Base-by-base conservation (phyloP, 371 early-diverging fungal species). In the Mycotypha africana region DNA sequence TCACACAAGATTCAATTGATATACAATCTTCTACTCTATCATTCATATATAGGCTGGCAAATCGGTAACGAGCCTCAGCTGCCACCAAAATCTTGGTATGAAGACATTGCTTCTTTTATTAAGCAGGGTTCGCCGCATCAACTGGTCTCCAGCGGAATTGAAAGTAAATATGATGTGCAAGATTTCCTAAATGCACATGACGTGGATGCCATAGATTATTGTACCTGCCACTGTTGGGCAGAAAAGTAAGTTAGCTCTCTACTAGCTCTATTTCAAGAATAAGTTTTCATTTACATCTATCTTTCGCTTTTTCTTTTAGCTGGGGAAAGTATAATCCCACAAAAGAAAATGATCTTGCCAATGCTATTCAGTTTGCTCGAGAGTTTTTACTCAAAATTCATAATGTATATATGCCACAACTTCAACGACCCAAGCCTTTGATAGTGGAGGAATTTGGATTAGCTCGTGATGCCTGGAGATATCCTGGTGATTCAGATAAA, bases 371-470 rank as follows among this genome's bases (percentile, higher is more conserved):
- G n/a, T n/a, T n/a, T n/a, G n/a, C n/a, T n/a, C n/a, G n/a, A n/a
- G n/a, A n/a, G n/a, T n/a, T n/a, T n/a, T n/a, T n/a, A n/a, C n/a
- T n/a, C n/a, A n/a, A n/a, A n/a, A n/a, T n/a, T n/a, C n/a, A n/a
- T n/a, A n/a, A n/a, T n/a, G n/a, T n/a, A n/a, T n/a, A n/a, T n/a
- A n/a, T n/a, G n/a, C n/a, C n/a, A n/a, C n/a, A n/a, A n/a, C n/a
- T n/a, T n/a, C n/a, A n/a, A n/a, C n/a, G n/a, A n/a, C n/a, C n/a
- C n/a, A n/a, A n/a, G n/a, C 81, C 81, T 0, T 49, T 81, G 11
- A 48, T 79, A 2, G 31, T 81, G 32, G 81, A 74, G 54, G 81
- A 81, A 51, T 81, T 70, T 57, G 81, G 81, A 24, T 62, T 76
- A 62, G 71, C 77, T 22, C 60, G 78, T 15, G 80, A 79, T 38